Conservation (phyloP, 306 rosid genomes). For the Cicer arietinum region DNA sequence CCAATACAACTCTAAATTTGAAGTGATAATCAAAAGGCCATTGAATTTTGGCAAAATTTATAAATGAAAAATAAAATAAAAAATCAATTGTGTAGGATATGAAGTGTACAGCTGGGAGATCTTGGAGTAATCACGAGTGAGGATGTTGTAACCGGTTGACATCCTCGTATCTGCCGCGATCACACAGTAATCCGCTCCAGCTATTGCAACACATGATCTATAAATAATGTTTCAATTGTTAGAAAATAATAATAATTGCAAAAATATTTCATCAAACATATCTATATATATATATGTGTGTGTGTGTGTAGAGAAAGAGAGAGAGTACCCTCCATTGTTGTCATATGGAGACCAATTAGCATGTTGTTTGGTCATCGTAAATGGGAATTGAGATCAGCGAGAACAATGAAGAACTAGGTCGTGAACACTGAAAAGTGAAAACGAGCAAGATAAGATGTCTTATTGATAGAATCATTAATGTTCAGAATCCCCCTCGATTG, state of each 20-base stretch:
- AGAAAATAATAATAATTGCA: too few species aligned
- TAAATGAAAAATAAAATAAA: neutral
- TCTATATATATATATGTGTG: too few species aligned
- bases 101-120: slow-evolving; percentile 65
- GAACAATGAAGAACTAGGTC: slow-evolving; percentile 36
- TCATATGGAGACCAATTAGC: slow-evolving; percentile 96
- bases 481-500: slow-evolving; percentile 44
- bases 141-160: slow-evolving; percentile 94
- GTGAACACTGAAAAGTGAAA: neutral
- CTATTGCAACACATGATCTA: slow-evolving; percentile 93
- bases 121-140: slow-evolving; percentile 94
- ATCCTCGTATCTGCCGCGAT: slow-evolving; percentile 93
- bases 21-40: neutral
- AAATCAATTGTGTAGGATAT: too few species aligned
- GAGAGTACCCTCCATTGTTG: slow-evolving; percentile 91
- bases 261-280: too few species aligned
- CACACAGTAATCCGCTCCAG: slow-evolving; percentile 94
- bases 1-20: neutral
- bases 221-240: neutral
- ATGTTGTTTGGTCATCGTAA: slow-evolving; percentile 77
- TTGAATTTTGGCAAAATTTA: neutral
- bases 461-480: slow-evolving; percentile 22
- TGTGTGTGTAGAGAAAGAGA: neutral
- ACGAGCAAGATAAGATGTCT: neutral
- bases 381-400: slow-evolving; percentile 16